These are phyloP conservation scores for Torulaspora franciscae DNA, from an alignment of 805 yeast genomes.

Conservation along the genomic window DNA sequence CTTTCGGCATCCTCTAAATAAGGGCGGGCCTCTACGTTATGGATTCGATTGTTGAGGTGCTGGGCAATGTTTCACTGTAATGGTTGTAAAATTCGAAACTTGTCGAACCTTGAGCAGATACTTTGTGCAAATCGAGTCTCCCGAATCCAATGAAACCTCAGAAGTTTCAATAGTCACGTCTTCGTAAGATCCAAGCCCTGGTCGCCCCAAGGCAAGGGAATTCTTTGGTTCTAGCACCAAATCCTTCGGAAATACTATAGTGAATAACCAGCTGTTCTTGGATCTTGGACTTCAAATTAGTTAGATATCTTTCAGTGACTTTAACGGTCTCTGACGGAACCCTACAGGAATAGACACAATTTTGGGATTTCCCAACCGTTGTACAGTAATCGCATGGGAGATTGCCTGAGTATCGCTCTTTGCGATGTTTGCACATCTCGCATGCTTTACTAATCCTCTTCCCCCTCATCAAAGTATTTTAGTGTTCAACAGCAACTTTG, in stretches of 20 bases:
- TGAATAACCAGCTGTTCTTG: too few species aligned
- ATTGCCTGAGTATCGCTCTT: conserved; percentile 19
- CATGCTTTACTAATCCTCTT: conserved; percentile 17
- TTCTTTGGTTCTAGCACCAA: too few species aligned
- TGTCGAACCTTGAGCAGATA: conserved; percentile 14
- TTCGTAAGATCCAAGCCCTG: too few species aligned
- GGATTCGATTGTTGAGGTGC: conserved; percentile 3
- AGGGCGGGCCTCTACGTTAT: conserved; percentile 13
- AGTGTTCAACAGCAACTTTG: neutral
- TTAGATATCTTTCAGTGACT: conserved; percentile 17
- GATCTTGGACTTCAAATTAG: conserved; percentile 15
- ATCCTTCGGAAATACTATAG: too few species aligned
- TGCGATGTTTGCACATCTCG: conserved; percentile 17
- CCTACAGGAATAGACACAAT: conserved; percentile 14
- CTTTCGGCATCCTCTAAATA: conserved; percentile 12
- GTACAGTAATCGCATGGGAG: conserved; percentile 20
- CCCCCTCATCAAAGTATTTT: conserved; percentile 1
- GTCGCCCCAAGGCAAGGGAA: too few species aligned
- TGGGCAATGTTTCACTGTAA: conserved; percentile 11
- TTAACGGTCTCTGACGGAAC: conserved; percentile 14
- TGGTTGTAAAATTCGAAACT: too few species aligned
- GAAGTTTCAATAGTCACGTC: conserved; percentile 1
- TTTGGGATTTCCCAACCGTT: conserved; percentile 14
- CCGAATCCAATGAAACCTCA: conserved; percentile 5
- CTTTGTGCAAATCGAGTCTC: conserved; percentile 18